A percentile compares a stretch with the other conserved stretches of the same genome.
Conservation (phyloP, 768 basidiomycete genomes). For the Boletus subparvulus region DNA sequence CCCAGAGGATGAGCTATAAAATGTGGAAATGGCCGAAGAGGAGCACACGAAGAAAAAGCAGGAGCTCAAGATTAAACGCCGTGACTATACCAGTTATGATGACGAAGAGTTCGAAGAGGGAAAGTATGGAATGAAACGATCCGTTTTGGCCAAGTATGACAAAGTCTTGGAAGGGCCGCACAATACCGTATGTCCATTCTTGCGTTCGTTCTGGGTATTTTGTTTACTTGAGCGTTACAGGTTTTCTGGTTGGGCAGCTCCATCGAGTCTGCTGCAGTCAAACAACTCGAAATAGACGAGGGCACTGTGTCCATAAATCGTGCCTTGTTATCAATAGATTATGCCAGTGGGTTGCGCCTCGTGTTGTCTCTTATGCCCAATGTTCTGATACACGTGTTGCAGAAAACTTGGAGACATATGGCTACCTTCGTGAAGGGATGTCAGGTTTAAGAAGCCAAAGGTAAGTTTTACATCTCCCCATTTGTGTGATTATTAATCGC, state of each 20-base stretch:
- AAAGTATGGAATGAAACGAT: constrained; percentile 73
- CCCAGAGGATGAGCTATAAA: constrained; percentile 95
- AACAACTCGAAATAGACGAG: constrained; percentile 45
- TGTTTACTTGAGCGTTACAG: constrained; percentile 36
- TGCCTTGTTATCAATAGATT: constrained; percentile 81
- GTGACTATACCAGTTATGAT: constrained; percentile 92
- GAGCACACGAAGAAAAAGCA: constrained; percentile 76
- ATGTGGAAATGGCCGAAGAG: constrained; percentile 90
- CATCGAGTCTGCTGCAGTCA: constrained; percentile 37
- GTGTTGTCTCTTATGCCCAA: not conserved
- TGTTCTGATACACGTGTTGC: constrained; percentile 19
- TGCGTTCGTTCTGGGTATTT: constrained; percentile 1
- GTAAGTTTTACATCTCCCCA: constrained; percentile 35
- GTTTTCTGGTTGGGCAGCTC: constrained; percentile 85
- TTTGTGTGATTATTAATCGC: not conserved
- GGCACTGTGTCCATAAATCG: constrained; percentile 68
- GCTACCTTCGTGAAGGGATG: constrained; percentile 88
- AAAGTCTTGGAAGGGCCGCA: constrained; percentile 78
- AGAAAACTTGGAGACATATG: constrained; percentile 86
- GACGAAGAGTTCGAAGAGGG: constrained; percentile 89
- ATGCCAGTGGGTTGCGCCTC: constrained; percentile 64
- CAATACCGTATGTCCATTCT: constrained; percentile 53
- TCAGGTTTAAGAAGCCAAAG: constrained; percentile 95
- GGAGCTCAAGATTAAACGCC: constrained; percentile 84
- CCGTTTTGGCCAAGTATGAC: constrained; percentile 90